Percentiles rank a stretch among this genome's conserved stretches.
Evolutionary conservation across 352 stramenopile genomes (phyloP).

Genomic region (Pseudoperonospora humuli): DNA sequence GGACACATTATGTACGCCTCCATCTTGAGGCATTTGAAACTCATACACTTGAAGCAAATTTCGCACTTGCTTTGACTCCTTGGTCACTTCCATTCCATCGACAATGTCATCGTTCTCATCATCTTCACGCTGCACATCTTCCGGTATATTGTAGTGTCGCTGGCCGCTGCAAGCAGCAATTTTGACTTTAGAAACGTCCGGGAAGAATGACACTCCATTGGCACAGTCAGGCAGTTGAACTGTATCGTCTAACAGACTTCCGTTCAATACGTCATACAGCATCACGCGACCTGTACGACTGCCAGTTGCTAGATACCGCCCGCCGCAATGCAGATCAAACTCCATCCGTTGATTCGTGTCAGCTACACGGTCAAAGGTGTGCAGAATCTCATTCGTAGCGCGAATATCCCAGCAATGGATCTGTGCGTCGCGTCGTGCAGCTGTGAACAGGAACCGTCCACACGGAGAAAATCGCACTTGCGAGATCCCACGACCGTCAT

Average conservation of each 20-base stretch:
- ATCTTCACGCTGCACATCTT: slow-evolving; percentile 56
- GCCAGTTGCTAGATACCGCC: slow-evolving; percentile 54
- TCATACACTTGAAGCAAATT: slow-evolving; percentile 45
- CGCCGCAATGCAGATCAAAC: slow-evolving; percentile 67
- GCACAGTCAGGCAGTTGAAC: slow-evolving; percentile 44
- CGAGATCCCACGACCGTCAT: slow-evolving; percentile 72
- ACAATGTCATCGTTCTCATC: slow-evolving; percentile 24
- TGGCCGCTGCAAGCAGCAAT: slow-evolving; percentile 59
- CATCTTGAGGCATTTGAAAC: slow-evolving; percentile 18
- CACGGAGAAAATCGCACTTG: slow-evolving; percentile 74
- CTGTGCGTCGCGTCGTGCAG: slow-evolving; percentile 48
- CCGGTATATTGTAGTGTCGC: slow-evolving; percentile 51
- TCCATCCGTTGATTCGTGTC: slow-evolving; percentile 72
- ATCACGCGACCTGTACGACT: slow-evolving; percentile 41
- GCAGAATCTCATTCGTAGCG: slow-evolving; percentile 50
- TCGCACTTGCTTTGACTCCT: background rate
- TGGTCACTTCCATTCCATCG: background rate
- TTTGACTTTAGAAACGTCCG: slow-evolving; percentile 29
- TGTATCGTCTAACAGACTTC: slow-evolving; percentile 38
- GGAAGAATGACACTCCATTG: slow-evolving; percentile 77
- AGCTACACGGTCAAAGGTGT: slow-evolving; percentile 46
- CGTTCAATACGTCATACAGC: slow-evolving; percentile 52
- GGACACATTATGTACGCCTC: background rate
- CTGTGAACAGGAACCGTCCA: slow-evolving; percentile 67
- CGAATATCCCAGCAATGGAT: slow-evolving; percentile 88